Conservation (phyloP, 805 yeast species). For the Priceomyces melissophilus region DNA sequence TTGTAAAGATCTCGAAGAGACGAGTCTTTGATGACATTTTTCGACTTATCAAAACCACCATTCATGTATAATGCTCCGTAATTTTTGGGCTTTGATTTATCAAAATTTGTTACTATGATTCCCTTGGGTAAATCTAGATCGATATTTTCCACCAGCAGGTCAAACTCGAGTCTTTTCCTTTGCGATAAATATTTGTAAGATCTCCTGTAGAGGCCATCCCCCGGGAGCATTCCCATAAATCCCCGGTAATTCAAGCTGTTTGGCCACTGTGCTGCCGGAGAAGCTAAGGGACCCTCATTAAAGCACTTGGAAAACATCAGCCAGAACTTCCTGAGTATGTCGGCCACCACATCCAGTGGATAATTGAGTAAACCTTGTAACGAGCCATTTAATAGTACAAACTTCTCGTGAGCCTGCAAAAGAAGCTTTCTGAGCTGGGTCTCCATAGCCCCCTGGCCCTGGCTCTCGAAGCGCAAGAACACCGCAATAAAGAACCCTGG, state of each 20-base stretch:
- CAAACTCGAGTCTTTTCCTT: slow-evolving; percentile 16
- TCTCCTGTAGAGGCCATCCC: slow-evolving; percentile 17
- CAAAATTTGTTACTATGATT: slow-evolving; percentile 25
- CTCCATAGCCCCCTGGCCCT: slow-evolving; percentile 14
- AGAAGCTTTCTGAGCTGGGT: slow-evolving; percentile 25
- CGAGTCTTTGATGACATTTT: slow-evolving; percentile 5
- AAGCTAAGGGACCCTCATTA: slow-evolving; percentile 18
- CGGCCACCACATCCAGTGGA: too few relatives aligned
- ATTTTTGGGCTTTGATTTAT: slow-evolving; percentile 23
- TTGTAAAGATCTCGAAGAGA: slow-evolving; percentile 24
- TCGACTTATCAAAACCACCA: slow-evolving; percentile 5
- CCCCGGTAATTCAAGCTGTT: slow-evolving; percentile 34
- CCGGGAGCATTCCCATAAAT: slow-evolving; percentile 28
- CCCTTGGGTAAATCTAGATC: slow-evolving; percentile 18
- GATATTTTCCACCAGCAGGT: slow-evolving; percentile 9
- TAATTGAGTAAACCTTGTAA: slow-evolving; percentile 12
- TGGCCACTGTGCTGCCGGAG: slow-evolving; percentile 30
- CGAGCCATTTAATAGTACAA: slow-evolving; percentile 26
- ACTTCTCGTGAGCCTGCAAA: slow-evolving; percentile 19
- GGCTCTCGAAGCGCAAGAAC: slow-evolving; percentile 10
- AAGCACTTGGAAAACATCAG: slow-evolving; percentile 19
- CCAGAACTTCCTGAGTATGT: slow-evolving; percentile 25
- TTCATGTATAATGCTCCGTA: slow-evolving; percentile 28
- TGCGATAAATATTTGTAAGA: slow-evolving; percentile 23
- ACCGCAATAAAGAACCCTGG: slow-evolving; percentile 24